Evolutionary conservation across 257 asterid species (phyloP).

Genomic region (Phtheirospermum japonicum): DNA sequence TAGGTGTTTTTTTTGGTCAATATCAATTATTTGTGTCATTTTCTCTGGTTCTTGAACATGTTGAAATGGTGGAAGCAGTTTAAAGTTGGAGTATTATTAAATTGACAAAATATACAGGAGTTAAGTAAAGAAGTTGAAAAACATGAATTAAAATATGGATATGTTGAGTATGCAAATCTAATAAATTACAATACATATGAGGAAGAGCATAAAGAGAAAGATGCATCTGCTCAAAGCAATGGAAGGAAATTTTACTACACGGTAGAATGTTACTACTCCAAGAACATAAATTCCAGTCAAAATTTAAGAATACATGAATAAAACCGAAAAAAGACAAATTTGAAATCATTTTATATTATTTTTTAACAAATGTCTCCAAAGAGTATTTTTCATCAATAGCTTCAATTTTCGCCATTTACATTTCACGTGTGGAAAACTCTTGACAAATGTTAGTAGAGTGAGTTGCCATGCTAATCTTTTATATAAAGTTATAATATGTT

Average conservation of each 20-base stretch:
- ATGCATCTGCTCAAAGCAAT: slow-evolving; percentile 14
- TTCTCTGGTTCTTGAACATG: slow-evolving; percentile 94
- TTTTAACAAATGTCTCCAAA: not conserved
- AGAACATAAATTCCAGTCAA: not conserved
- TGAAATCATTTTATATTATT: too few species aligned
- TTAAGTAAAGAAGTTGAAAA: slow-evolving; percentile 15
- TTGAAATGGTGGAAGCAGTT: slow-evolving; percentile 40
- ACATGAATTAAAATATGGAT: not conserved
- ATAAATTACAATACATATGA: not conserved
- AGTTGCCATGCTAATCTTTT: not conserved
- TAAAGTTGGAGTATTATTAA: slow-evolving; percentile 7
- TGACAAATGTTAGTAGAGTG: not conserved
- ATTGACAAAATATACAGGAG: slow-evolving; percentile 6
- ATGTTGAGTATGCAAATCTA: not conserved
- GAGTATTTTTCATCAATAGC: not conserved
- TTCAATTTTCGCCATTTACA: not conserved
- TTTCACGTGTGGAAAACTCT: not conserved
- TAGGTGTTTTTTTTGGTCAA: too few species aligned
- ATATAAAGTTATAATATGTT: not conserved
- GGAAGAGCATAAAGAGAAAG: slow-evolving; percentile 4
- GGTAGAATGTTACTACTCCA: slow-evolving; percentile 14
- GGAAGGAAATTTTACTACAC: not conserved
- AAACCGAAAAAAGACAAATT: not conserved
- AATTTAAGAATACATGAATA: not conserved
- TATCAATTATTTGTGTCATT: slow-evolving; percentile 87